Evolutionary conservation across 1,139 yeast species (phyloP), one percentile per base, ranked within the genome.

Genomic region (Yamadazyma sp.): DNA sequence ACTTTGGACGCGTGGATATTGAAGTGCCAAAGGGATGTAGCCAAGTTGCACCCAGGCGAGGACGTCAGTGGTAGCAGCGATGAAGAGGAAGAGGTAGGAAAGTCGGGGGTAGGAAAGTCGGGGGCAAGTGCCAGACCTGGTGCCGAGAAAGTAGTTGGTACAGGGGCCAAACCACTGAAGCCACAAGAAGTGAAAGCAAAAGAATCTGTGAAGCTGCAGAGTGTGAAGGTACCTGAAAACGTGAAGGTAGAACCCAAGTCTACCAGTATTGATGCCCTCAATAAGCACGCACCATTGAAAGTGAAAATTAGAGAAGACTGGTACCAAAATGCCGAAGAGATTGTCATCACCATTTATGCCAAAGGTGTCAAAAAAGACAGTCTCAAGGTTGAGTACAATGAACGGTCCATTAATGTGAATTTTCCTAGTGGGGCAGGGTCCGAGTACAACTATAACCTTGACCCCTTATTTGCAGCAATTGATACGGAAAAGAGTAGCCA

Each of bases 301-400:
- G 46, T 64, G 34, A 72, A 75, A 42, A 70, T 82, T 43, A 76
- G 83, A 54, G 78, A 75, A 30, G 96, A 89, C 52, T 89, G 94
- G 89, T 88, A 82, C 60, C 96, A 89, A 57, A 70, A 80, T 15
- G 57, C 66, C 12, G 67, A 67, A 1, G 57, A 62, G 2, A 76
- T 89, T 12, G 80, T 82, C 6, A 68, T 90, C 24, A 80, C 95
- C 1, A 65, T 92, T 6, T 92, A 84, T 51, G 80, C 88, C 40
- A 82, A 84, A 47, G 76, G 76, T 30, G 70, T 83, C 22, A 80
- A 85, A 14, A 61, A 64, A 34, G 73, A 69, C 3, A 50, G 64
- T 1, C 59, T 72, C 29, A 51, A 54, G 2, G 63, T 78, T 13
- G 57, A 61, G 2, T 69, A 78, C 39, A 50, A 53, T 4, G 34